Percentiles rank a stretch among this genome's conserved stretches.
These are phyloP conservation scores for Thyridium curvatum DNA, from an alignment of 2,329 filamentous ascomycete species.

Conservation along the genomic window DNA sequence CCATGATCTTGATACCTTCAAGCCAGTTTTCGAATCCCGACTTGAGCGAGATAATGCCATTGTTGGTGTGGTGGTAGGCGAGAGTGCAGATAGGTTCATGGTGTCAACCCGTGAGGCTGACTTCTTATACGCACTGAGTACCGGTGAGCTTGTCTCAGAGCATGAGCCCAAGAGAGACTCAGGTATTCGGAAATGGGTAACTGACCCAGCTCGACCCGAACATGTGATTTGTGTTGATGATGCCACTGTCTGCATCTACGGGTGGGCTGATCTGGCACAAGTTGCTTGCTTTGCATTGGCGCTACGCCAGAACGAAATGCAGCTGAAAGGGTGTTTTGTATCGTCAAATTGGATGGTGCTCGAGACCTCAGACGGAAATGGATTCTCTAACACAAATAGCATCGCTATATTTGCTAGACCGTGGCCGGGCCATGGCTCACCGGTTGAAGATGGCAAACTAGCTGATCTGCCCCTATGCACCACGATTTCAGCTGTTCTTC, in stretches of 20 bases:
- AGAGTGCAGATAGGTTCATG: conserved; percentile 18
- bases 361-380: conserved; percentile 12
- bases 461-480: no score
- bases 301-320: neutral
- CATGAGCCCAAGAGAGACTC: no score
- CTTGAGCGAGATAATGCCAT: conserved; percentile 16
- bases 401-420: conserved; percentile 9
- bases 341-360: conserved; percentile 11
- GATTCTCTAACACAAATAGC: conserved; percentile 4
- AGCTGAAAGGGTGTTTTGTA: conserved; percentile 14
- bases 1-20: neutral
- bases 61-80: conserved; percentile 16
- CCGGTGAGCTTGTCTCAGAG: conserved; percentile 8
- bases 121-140: conserved; percentile 18
- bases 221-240: conserved; percentile 21
- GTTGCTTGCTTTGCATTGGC: conserved; percentile 7
- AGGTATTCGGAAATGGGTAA: conserved; percentile 10
- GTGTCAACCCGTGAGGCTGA: conserved; percentile 22
- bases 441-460: no score
- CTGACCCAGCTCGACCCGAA: conserved; percentile 11
- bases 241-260: conserved; percentile 13
- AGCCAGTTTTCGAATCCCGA: conserved; percentile 11
- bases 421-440: conserved; percentile 9
- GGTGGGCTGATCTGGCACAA: conserved; percentile 21
- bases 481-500: no score